Percentiles rank a stretch among this genome's conserved stretches.
These are phyloP conservation scores for Sporothrix pallida DNA, from an alignment of 2,329 filamentous ascomycete species.

Conservation along the genomic window DNA sequence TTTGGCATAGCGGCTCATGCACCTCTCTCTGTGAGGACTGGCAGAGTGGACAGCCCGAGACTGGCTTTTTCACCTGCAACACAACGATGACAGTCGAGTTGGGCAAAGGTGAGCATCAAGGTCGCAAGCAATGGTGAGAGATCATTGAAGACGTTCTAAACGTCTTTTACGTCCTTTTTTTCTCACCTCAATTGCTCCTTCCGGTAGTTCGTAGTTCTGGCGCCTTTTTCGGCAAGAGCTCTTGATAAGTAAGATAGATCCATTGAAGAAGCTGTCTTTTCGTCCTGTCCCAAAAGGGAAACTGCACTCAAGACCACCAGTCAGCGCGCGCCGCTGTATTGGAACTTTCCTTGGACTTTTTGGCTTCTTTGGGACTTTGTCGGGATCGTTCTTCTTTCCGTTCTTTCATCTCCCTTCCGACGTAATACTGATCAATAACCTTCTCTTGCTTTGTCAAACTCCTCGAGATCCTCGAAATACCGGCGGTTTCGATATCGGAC, in stretches of 20 bases:
- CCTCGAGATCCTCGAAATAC: too few species aligned
- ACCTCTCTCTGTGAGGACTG: neutral
- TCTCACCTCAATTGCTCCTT: too few species aligned
- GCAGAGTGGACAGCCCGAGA: too few species aligned
- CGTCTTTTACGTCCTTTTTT: too few species aligned
- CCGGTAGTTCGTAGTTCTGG: neutral
- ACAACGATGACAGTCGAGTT: neutral
- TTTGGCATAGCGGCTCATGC: slow-evolving; percentile 25
- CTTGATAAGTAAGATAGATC: too few species aligned
- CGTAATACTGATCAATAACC: neutral
- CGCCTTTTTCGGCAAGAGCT: neutral
- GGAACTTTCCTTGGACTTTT: neutral
- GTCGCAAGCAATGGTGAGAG: too few species aligned
- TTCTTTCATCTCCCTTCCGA: too few species aligned
- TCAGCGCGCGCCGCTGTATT: neutral
- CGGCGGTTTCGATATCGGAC: neutral
- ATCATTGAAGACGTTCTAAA: too few species aligned
- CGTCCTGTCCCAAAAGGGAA: slow-evolving; percentile 5
- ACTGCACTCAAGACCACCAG: neutral
- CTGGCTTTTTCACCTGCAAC: slow-evolving; percentile 1
- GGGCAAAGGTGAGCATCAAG: too few species aligned
- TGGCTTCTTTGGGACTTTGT: neutral
- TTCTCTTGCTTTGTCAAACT: neutral
- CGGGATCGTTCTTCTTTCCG: too few species aligned
- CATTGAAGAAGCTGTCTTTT: too few species aligned